Percentiles rank a stretch among this genome's conserved stretches.
Conservation (phyloP, 1,139 yeast species). For the Pneumocystis oryctolagi region DNA sequence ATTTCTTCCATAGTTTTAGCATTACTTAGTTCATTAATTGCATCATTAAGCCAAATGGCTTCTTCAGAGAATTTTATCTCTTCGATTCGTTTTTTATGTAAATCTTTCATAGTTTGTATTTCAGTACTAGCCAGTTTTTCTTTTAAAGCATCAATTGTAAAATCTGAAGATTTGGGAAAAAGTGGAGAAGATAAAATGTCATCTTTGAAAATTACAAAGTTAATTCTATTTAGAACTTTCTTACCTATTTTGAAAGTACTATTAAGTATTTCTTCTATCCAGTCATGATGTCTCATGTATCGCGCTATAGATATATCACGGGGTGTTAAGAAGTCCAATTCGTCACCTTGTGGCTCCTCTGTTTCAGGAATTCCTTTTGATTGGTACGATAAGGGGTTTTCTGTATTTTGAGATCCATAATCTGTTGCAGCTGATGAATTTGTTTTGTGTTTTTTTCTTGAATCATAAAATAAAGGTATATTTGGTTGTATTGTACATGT, state of each 20-base stretch:
- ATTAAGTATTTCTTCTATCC: conserved; percentile 28
- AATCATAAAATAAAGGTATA: neutral
- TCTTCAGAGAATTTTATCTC: neutral
- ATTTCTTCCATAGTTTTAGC: conserved; percentile 1
- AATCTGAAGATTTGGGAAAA: conserved; percentile 17
- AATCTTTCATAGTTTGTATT: neutral
- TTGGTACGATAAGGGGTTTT: neutral
- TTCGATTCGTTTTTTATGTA: neutral
- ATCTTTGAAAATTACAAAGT: neutral
- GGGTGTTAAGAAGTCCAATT: conserved; percentile 28
- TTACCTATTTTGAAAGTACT: conserved; percentile 11
- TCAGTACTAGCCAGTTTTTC: conserved; percentile 4
- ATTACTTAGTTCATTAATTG: neutral
- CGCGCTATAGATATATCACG: conserved; percentile 31
- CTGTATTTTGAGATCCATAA: neutral
- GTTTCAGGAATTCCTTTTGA: neutral
- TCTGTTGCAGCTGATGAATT: neutral
- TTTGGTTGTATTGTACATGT: neutral
- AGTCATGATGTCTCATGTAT: conserved; percentile 31
- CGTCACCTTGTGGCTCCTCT: conserved; percentile 23
- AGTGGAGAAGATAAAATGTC: conserved; percentile 18
- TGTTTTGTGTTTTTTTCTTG: neutral
- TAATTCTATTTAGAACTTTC: neutral
- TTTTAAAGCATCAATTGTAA: conserved; percentile 16
- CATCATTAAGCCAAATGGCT: neutral